Conservation (phyloP, 306 rosid genomes). For the Prunus padus region DNA sequence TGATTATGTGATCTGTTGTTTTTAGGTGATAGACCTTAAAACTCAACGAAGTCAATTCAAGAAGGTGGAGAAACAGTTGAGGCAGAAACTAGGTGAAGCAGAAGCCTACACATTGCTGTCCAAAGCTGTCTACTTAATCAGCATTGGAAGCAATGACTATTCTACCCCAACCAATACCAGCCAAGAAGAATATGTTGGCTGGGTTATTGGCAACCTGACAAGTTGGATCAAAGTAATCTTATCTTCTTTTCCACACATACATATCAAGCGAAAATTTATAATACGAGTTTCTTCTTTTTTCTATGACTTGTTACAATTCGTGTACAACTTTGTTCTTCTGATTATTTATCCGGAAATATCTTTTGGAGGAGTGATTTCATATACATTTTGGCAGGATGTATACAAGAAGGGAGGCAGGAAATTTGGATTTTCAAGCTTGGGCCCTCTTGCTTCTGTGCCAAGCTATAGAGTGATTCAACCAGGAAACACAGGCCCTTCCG, state of each 20-base stretch:
- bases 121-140: conserved; percentile 44
- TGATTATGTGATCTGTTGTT: background rate
- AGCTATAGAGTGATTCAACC: background rate
- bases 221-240: conserved; percentile 21
- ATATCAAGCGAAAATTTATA: too few species aligned
- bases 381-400: conserved; percentile 27
- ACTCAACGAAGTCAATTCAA: conserved; percentile 44
- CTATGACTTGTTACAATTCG: too few species aligned
- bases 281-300: background rate
- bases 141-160: conserved; percentile 20
- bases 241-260: too few species aligned
- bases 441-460: conserved; percentile 29
- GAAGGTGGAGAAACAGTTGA: conserved; percentile 30
- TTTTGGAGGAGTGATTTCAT: too few species aligned
- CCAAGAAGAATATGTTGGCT: conserved; percentile 23
- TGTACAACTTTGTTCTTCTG: too few species aligned
- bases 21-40: conserved; percentile 41
- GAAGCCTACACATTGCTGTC: conserved; percentile 32
- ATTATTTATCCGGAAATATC: too few species aligned
- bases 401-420: conserved; percentile 42
- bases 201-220: conserved; percentile 43
- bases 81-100: conserved; percentile 30
- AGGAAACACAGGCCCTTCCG: conserved; percentile 17
- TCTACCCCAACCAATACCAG: background rate
- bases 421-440: conserved; percentile 31